These are phyloP conservation scores for Coemansia brasiliensis DNA, from an alignment of 192 early-diverging fungal species.

Conservation along the genomic window DNA sequence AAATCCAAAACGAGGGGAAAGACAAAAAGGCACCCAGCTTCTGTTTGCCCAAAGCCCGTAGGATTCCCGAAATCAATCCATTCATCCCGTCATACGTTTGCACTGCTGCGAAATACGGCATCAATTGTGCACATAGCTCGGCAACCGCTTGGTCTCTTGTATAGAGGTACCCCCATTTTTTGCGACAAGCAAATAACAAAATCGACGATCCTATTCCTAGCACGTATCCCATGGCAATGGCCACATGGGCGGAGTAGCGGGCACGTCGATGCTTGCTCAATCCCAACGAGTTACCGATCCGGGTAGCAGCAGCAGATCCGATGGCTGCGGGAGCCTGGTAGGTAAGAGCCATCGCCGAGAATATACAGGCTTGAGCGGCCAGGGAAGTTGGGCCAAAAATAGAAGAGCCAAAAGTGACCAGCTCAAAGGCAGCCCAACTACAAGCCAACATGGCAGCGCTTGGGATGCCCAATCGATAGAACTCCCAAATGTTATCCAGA, in stretches of 20 bases:
- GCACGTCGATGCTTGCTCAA: conserved; percentile 59
- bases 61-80: conserved; percentile 57
- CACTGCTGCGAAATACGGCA: conserved; percentile 42
- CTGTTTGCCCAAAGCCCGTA: conserved; percentile 60
- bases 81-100: conserved; percentile 60
- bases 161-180: conserved; percentile 67
- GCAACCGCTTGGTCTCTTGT: conserved; percentile 26
- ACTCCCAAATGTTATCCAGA: conserved; percentile 62
- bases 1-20: conserved; percentile 56
- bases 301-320: conserved; percentile 72
- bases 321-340: conserved; percentile 74
- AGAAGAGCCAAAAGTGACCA: conserved; percentile 71
- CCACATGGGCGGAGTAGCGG: conserved; percentile 55
- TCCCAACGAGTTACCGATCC: conserved; percentile 78
- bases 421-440: conserved; percentile 84
- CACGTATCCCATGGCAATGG: conserved; percentile 60
- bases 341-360: conserved; percentile 68
- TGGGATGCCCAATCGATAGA: conserved; percentile 74
- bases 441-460: conserved; percentile 81
- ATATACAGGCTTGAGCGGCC: conserved; percentile 79
- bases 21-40: conserved; percentile 52
- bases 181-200: conserved; percentile 58
- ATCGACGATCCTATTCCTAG: conserved; percentile 61
- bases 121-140: conserved; percentile 29
- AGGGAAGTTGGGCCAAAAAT: conserved; percentile 72